These are phyloP conservation scores for Phytophthora vignae DNA, from an alignment of 352 stramenopile genomes.

Conservation along the genomic window DNA sequence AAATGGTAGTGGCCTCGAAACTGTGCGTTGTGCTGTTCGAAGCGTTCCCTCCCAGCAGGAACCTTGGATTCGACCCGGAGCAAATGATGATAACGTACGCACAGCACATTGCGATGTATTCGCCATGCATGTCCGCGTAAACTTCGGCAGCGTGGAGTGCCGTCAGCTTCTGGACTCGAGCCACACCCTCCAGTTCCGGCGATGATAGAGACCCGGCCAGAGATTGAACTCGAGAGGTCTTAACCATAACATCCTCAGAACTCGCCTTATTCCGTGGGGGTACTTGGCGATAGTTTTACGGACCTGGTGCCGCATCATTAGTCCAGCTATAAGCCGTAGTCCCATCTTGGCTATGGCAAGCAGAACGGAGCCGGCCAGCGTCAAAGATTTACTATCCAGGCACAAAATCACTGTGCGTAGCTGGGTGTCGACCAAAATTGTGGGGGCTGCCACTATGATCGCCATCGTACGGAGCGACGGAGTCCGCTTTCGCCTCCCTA, in stretches of 20 bases:
- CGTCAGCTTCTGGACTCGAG: slow-evolving; percentile 29
- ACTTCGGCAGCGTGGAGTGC: slow-evolving; percentile 52
- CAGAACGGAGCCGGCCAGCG: slow-evolving; percentile 21
- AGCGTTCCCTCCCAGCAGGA: slow-evolving; percentile 20
- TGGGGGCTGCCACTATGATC: slow-evolving; percentile 35
- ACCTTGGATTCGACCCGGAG: slow-evolving; percentile 28
- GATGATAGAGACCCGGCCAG: slow-evolving; percentile 12
- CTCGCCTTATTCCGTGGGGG: slow-evolving; percentile 1
- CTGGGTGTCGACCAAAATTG: slow-evolving; percentile 41
- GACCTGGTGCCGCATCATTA: slow-evolving; percentile 13
- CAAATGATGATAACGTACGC: slow-evolving; percentile 37
- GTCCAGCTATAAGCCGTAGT: slow-evolving; percentile 14
- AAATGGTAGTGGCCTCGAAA: slow-evolving; percentile 22
- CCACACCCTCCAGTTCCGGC: slow-evolving; percentile 20
- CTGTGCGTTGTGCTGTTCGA: slow-evolving; percentile 12
- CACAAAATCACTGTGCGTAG: slow-evolving; percentile 37
- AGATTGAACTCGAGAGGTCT: slow-evolving; percentile 5
- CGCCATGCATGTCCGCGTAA: slow-evolving; percentile 58
- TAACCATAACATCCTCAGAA: neutral
- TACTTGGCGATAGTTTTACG: slow-evolving; percentile 13
- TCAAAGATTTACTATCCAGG: slow-evolving; percentile 26
- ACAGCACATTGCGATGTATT: slow-evolving; percentile 56
- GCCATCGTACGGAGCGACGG: slow-evolving; percentile 33
- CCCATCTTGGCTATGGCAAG: slow-evolving; percentile 27
- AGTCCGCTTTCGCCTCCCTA: slow-evolving; percentile 19